Evolutionary conservation across 1,139 yeast species (phyloP), one percentile per base, ranked within the genome.

Genomic region (Protomyces pachydermus): DNA sequence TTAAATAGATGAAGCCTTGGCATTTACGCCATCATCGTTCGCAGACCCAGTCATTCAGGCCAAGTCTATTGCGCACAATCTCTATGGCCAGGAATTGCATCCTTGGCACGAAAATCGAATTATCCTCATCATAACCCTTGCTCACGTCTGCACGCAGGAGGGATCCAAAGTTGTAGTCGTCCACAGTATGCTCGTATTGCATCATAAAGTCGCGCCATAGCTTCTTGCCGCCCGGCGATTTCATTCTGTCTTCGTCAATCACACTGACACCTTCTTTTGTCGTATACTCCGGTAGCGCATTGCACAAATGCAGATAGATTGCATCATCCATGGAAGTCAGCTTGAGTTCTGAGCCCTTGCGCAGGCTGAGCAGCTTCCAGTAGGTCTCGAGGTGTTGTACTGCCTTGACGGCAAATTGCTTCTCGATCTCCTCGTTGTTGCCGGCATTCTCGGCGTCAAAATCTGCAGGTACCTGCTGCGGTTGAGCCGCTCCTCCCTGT

Each of bases 81-180:
- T 93, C 99, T 73, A 91, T 82, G 65, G 97, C 97, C 72, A 91
- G 88, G 74, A 95, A 93, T 78, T 67, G 72, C 65, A 70, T 70
- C 14, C 72, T 68, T 2, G 70, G 70, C 9, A 69, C 72, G 72
- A 93, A 93, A 65, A 91, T 88, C 54, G 98, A 88, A 66, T 88
- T 85, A 61, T 85, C 84, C 77, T 93, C 91, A 57, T 84, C 82
- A 76, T 95, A 95, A 75, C 90, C 97, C 45, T 81, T 86, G 58
- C 78, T 75, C 50, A 87, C 76, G 69, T 84, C 85, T 51, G 82
- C 77, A 80, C 99, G 86, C 73, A 95, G 79, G 71, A 95, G 80
- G 32, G 98, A 91, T 68, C 99, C 99, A 74, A 95, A 93, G 78
- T 95, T 95, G 79, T 83, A 95, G 76, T 95, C 98, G 68, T 88